Conservation (phyloP, 257 asterid species). For the Jacaranda copaia region DNA sequence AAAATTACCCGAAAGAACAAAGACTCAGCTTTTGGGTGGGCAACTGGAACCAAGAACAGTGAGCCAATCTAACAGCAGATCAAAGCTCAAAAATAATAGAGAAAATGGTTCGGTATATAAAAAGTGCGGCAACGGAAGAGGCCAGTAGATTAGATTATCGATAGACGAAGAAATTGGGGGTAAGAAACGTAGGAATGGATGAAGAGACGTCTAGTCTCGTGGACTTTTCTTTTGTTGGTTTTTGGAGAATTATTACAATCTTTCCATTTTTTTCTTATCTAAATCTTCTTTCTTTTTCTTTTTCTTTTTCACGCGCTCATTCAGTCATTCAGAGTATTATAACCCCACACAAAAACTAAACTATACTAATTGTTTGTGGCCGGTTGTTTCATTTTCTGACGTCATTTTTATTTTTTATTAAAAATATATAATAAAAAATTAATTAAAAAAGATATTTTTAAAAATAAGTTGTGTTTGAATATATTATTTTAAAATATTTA, state of each 20-base stretch:
- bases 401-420: too few relatives aligned
- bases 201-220: not conserved
- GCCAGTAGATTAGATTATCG: conserved; percentile 18
- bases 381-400: too few relatives aligned
- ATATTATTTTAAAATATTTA: too few relatives aligned
- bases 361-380: too few relatives aligned
- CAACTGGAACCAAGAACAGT: conserved; percentile 21
- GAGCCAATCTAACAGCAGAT: conserved; percentile 38
- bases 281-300: too few relatives aligned
- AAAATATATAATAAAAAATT: too few relatives aligned
- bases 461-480: too few relatives aligned
- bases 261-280: not conserved
- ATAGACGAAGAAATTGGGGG: conserved; percentile 38
- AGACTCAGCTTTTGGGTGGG: not conserved
- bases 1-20: conserved; percentile 29
- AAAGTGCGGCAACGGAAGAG: not conserved
- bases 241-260: conserved; percentile 28
- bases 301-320: too few relatives aligned
- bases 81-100: conserved; percentile 23
- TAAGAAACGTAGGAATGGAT: conserved; percentile 35
- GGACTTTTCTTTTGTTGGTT: conserved; percentile 40
- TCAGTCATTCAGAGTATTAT: too few relatives aligned
- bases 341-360: too few relatives aligned
- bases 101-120: not conserved
- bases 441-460: too few relatives aligned